Evolutionary conservation across 2,329 filamentous ascomycete genomes (phyloP).

Genomic region (Exophiala bonariae): DNA sequence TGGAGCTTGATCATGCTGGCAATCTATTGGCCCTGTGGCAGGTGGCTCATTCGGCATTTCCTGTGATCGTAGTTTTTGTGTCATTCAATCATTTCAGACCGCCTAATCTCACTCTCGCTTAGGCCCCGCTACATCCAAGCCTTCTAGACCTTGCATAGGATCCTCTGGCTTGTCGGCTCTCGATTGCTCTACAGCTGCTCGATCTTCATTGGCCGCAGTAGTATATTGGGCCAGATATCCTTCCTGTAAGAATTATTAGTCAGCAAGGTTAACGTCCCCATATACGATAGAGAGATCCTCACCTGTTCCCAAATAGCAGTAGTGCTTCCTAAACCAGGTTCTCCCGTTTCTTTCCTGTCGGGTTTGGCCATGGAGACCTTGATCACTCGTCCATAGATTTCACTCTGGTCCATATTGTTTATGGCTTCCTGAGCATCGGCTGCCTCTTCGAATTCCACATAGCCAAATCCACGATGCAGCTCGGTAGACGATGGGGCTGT

Average conservation of each 20-base stretch:
- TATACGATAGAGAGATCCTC: constrained; percentile 39
- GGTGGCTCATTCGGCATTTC: no score
- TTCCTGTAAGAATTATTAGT: constrained; percentile 68
- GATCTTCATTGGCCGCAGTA: constrained; percentile 74
- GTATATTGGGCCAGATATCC: constrained; percentile 89
- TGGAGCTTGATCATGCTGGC: no score
- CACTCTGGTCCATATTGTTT: constrained; percentile 98
- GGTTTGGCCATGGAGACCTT: constrained; percentile 91
- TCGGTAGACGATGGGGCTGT: constrained; percentile 77
- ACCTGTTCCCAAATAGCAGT: constrained; percentile 98
- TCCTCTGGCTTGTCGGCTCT: constrained; percentile 64
- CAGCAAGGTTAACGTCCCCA: no score
- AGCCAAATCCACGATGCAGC: constrained; percentile 87
- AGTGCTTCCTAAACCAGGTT: constrained; percentile 86
- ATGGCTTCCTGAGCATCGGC: constrained; percentile 92
- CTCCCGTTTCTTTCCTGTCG: constrained; percentile 65
- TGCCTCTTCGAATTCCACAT: constrained; percentile 87
- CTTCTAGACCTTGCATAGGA: constrained; percentile 94
- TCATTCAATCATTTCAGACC: no score
- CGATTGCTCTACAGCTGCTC: constrained; percentile 58
- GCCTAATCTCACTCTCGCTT: constrained; percentile 60
- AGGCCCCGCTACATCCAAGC: constrained; percentile 89
- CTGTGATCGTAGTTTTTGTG: no score
- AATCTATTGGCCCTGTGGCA: no score
- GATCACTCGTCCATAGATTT: constrained; percentile 88